These are phyloP conservation scores for Termitomyces sp. DNA, from an alignment of 768 basidiomycete genomes.

Conservation along the genomic window DNA sequence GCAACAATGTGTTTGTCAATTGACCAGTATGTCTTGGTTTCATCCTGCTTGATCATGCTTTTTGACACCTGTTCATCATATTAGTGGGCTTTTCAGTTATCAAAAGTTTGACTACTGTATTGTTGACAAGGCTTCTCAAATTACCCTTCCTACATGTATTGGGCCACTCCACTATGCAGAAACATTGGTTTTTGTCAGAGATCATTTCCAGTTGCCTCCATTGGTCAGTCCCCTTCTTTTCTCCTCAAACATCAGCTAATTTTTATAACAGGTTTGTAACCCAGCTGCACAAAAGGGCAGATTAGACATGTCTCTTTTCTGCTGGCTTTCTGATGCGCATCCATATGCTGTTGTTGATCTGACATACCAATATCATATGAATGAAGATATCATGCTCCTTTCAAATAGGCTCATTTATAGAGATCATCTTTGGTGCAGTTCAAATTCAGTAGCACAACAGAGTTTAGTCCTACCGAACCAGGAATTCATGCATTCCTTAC, in stretches of 20 bases:
- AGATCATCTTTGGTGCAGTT: conserved; percentile 74
- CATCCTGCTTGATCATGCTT: background rate
- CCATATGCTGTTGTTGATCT: conserved; percentile 83
- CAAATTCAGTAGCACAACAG: conserved; percentile 57
- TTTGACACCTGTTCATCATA: background rate
- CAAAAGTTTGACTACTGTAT: conserved; percentile 95
- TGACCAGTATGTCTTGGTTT: conserved; percentile 67
- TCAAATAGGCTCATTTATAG: conserved; percentile 86
- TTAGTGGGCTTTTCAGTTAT: conserved; percentile 76
- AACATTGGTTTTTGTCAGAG: conserved; percentile 91
- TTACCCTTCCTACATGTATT: conserved; percentile 91
- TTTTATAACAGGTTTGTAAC: conserved; percentile 63
- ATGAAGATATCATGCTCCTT: conserved; percentile 88
- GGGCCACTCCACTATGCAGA: conserved; percentile 90
- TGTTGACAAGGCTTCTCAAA: conserved; percentile 97
- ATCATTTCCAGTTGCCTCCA: conserved; percentile 96
- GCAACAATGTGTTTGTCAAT: conserved; percentile 94
- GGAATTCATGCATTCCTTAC: conserved; percentile 37
- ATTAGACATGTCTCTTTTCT: conserved; percentile 86
- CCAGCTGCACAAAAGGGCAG: conserved; percentile 75
- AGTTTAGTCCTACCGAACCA: conserved; percentile 48
- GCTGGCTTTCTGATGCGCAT: conserved; percentile 81
- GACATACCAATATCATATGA: conserved; percentile 92
- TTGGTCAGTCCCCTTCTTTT: conserved; percentile 44
- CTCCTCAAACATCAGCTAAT: background rate